These are phyloP conservation scores for Pistacia vera DNA, from an alignment of 345 rosid genomes.

Conservation along the genomic window DNA sequence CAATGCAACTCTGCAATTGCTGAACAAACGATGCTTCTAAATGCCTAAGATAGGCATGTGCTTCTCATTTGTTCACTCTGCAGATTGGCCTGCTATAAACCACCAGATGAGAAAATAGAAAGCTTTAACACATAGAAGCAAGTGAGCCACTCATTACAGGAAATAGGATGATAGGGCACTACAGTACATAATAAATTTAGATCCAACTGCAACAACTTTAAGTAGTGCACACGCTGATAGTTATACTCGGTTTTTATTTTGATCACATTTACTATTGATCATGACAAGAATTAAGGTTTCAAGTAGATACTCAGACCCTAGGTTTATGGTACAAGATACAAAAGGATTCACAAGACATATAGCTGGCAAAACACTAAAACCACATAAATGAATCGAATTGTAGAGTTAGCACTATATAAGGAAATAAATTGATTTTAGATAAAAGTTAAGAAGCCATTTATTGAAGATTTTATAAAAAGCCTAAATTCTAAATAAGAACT, in stretches of 20 bases:
- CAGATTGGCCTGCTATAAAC: slow-evolving; percentile 38
- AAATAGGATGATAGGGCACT: no score
- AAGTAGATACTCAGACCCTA: neutral
- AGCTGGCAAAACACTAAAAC: neutral
- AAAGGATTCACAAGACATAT: neutral
- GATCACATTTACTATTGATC: neutral
- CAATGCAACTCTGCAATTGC: slow-evolving; percentile 60
- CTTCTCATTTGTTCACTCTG: slow-evolving; percentile 75
- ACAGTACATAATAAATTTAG: neutral
- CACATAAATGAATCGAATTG: neutral
- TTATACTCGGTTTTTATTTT: neutral
- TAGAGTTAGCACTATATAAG: neutral
- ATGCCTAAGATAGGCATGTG: slow-evolving; percentile 57
- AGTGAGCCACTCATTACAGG: no score
- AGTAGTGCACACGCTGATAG: neutral
- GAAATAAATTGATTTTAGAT: neutral
- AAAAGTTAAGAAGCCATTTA: neutral
- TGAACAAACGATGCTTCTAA: slow-evolving; percentile 72
- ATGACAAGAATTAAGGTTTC: neutral
- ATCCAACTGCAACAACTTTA: neutral
- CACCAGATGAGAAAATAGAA: slow-evolving; percentile 5
- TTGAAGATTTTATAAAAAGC: neutral
- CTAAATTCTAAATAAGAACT: neutral
- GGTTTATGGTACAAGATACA: neutral
- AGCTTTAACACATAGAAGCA: no score